Percentiles rank a stretch among this genome's conserved stretches.
Conservation (phyloP, 331 rosid species). For the Dryas integrifolia region DNA sequence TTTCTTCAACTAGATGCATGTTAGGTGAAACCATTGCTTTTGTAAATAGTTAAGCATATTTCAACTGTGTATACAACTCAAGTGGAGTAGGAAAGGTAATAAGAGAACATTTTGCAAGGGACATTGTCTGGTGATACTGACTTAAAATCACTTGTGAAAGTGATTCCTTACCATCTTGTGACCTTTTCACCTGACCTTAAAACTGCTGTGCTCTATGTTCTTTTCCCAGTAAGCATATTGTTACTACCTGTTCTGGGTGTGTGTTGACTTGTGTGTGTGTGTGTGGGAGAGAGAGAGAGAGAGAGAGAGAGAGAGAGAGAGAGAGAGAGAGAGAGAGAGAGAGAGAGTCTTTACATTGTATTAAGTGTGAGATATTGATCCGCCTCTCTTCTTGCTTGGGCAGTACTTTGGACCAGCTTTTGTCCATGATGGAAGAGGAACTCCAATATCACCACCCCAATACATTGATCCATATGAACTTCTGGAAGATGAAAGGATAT, state of each 20-base stretch:
- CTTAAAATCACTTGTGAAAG: not conserved
- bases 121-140: not conserved
- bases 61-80: not conserved
- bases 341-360: not conserved
- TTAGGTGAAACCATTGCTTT: not conserved
- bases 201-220: not conserved
- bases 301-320: not conserved
- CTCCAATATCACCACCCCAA: constrained; percentile 61
- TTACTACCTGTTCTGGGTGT: not conserved
- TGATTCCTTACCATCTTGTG: not conserved
- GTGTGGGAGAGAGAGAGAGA: not conserved
- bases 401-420: constrained; percentile 86
- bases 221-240: not conserved
- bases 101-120: not conserved
- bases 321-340: not conserved
- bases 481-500: constrained; percentile 86
- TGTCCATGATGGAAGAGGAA: constrained; percentile 63
- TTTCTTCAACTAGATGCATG: not conserved
- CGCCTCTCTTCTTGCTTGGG: constrained; percentile 20
- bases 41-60: not conserved
- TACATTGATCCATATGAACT: constrained; percentile 88
- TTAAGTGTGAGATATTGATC: not conserved
- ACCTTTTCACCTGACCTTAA: not conserved
- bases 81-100: not conserved
- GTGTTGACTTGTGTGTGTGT: not conserved